phyloP scores from a whole-genome alignment of 768 basidiomycete species.

The Pleurotus pulmonarius region DNA sequence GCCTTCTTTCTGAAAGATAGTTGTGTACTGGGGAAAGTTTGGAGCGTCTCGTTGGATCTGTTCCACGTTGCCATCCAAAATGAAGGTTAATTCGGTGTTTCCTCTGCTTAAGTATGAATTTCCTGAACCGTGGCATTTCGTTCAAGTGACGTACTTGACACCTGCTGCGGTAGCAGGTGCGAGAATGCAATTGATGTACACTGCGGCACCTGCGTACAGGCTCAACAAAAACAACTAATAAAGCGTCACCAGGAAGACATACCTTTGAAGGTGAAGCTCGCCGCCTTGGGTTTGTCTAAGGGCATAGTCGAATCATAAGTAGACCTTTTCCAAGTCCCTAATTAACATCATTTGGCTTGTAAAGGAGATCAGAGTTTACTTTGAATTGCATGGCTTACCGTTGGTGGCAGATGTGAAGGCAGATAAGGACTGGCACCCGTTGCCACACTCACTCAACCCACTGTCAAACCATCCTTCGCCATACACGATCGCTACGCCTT shows the following conservation, averaged over 20 bases:
- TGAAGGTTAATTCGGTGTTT: not conserved
- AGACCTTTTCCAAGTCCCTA: not conserved
- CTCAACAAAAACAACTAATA: not conserved
- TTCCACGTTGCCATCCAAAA: not conserved
- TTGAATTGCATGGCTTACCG: not conserved
- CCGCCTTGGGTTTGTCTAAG: not conserved
- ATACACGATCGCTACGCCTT: not conserved
- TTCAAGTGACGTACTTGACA: not conserved
- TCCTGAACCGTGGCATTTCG: no score
- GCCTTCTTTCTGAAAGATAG: not conserved
- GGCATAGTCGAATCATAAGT: not conserved
- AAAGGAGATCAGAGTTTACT: not conserved
- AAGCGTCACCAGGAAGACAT: not conserved
- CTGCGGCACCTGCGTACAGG: not conserved
- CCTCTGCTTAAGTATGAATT: not conserved
- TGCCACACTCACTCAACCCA: not conserved
- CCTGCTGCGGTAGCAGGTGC: not conserved
- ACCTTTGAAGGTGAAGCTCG: not conserved
- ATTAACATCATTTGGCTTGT: not conserved
- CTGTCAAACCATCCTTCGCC: conserved; percentile 4
- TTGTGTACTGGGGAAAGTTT: not conserved
- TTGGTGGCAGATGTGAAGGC: not conserved
- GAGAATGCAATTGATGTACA: not conserved
- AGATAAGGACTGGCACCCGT: no score
- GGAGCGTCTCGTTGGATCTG: not conserved